Conservation (phyloP, 306 rosid genomes). For the Inga leiocalycina region DNA sequence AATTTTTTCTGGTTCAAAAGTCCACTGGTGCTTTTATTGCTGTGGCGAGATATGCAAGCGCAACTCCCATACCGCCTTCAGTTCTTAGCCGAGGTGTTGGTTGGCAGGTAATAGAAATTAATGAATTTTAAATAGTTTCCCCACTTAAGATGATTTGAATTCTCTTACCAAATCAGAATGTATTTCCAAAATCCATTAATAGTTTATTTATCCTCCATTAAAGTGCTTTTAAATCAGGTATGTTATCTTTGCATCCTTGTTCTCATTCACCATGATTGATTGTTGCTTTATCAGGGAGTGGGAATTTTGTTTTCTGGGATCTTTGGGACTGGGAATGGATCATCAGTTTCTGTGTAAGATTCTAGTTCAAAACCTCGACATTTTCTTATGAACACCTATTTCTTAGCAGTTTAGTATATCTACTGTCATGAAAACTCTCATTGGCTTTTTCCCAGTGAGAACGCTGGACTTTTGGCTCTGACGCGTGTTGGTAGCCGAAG, state of each 20-base stretch:
- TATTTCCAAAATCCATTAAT: neutral
- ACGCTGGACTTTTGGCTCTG: conserved; percentile 91
- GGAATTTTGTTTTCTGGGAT: conserved; percentile 87
- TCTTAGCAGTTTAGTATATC: neutral
- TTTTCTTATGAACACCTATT: conserved; percentile 21
- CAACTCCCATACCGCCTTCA: conserved; percentile 91
- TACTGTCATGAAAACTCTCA: conserved; percentile 3
- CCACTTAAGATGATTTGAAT: neutral
- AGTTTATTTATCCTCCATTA: neutral
- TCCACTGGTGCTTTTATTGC: conserved; percentile 90
- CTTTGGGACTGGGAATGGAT: conserved; percentile 91
- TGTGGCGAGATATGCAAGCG: conserved; percentile 88
- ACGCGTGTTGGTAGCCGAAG: conserved; percentile 98
- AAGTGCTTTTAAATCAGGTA: neutral
- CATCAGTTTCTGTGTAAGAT: conserved; percentile 90
- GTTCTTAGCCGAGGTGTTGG: conserved; percentile 96
- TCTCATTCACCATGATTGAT: neutral
- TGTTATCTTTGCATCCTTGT: neutral
- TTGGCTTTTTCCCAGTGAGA: conserved; percentile 58
- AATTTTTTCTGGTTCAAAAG: conserved; percentile 43
- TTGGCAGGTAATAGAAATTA: conserved; percentile 76
- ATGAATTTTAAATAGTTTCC: neutral
- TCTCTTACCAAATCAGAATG: neutral
- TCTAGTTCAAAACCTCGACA: conserved; percentile 29
- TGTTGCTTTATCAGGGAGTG: conserved; percentile 63